These are phyloP conservation scores for Persicaria maculosa DNA, from an alignment of 148 eudicot genomes.

Conservation along the genomic window DNA sequence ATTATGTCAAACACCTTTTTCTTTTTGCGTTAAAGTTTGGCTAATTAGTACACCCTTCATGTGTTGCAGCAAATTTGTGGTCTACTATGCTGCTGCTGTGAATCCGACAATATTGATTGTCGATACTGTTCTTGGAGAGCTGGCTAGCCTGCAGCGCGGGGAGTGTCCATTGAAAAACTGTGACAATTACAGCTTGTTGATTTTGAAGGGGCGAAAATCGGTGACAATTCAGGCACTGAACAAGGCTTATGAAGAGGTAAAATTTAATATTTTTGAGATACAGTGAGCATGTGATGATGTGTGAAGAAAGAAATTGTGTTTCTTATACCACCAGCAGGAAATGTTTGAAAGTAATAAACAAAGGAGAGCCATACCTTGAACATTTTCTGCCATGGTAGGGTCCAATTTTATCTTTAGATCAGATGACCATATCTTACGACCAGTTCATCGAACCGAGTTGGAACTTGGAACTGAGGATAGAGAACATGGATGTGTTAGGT, in stretches of 20 bases:
- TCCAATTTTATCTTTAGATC: background rate
- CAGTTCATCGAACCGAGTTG: too few relatives aligned
- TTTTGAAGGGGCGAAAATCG: background rate
- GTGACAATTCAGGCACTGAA: background rate
- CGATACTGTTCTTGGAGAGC: background rate
- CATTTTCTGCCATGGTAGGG: background rate
- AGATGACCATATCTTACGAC: background rate
- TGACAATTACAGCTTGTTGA: background rate
- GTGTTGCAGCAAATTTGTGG: background rate
- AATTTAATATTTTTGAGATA: background rate
- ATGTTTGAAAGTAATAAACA: background rate
- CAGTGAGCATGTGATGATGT: background rate
- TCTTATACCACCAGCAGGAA: background rate
- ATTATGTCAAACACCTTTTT: background rate
- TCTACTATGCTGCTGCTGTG: background rate
- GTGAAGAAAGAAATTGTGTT: background rate
- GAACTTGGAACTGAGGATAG: background rate
- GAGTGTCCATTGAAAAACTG: background rate
- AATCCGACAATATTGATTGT: background rate
- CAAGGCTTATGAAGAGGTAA: conserved; percentile 4
- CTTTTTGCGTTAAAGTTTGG: background rate
- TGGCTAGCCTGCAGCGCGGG: background rate
- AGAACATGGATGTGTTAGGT: background rate
- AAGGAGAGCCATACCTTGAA: background rate
- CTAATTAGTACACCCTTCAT: background rate